phyloP scores from a whole-genome alignment of 1,284 basidiomycete species.

The Sanguinoderma infundibulare region DNA sequence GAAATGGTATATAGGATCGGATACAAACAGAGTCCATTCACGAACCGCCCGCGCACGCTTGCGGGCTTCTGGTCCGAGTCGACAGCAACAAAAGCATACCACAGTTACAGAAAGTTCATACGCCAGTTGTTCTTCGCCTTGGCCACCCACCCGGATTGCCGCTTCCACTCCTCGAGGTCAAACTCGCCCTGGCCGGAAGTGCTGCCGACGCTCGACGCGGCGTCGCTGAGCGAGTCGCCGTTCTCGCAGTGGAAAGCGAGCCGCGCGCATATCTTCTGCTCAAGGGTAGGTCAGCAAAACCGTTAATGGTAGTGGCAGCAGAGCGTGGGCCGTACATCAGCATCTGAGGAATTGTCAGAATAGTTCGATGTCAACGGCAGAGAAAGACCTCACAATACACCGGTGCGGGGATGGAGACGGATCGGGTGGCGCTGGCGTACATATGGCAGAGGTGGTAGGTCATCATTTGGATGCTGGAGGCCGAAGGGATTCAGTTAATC shows the following conservation, averaged over 20 bases:
- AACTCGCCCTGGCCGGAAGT: constrained; percentile 28
- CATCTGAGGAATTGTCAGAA: constrained; percentile 42
- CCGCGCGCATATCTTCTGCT: constrained; percentile 52
- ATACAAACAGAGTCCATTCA: too few species aligned
- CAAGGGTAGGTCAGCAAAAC: background rate
- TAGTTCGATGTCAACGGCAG: background rate
- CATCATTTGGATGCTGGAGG: constrained; percentile 52
- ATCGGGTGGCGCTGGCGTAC: constrained; percentile 62
- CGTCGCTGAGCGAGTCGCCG: constrained; percentile 22
- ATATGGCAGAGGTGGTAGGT: constrained; percentile 58
- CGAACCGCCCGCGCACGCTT: too few species aligned
- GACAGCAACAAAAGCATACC: background rate
- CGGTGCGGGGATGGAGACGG: constrained; percentile 69
- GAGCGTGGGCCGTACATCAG: constrained; percentile 46
- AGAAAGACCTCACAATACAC: constrained; percentile 57
- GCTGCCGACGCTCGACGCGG: constrained; percentile 35
- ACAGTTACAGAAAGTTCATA: background rate
- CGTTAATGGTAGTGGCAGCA: background rate
- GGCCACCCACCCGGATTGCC: background rate
- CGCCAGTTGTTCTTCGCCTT: background rate
- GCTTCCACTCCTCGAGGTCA: constrained; percentile 42
- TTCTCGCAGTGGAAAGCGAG: constrained; percentile 23
- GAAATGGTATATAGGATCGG: too few species aligned
- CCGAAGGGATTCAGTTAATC: background rate
- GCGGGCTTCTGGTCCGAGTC: too few species aligned